Base-by-base conservation (phyloP, 2,329 filamentous ascomycete genomes). In the Aspergillus texensis region DNA sequence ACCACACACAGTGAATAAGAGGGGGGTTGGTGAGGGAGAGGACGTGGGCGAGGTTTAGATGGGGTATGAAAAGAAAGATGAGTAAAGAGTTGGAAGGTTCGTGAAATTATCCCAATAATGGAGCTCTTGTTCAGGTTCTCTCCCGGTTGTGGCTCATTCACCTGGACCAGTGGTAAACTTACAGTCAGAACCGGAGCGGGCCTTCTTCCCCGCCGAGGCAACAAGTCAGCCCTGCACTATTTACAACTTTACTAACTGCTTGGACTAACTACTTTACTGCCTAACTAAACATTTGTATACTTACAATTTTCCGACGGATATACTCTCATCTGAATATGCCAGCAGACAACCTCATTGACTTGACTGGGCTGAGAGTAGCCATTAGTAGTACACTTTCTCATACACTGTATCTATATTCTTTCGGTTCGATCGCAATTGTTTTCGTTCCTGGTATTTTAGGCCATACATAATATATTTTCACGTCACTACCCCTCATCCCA, bases 151-250 rank as follows among this genome's bases (percentile, higher is more conserved):
- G 61, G 66, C 58, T 64, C 62, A 55, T 60, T 54, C 55, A 55
- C 52, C 52, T 39, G 11, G 30, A 34, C 52, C 32, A 41, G 52
- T 55, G n/a, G 52, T 57, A 55, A 41, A 56, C 36, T 55, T 57
- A 36, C 30, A 50, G 57, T 50, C 45, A 46, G 36, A 57, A 54
- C 67, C 66, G 66, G 69, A 69, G 67, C 67, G 65, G 65, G 65
- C 67, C 65, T 68, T 69, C 61, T 70, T 66, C 68, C 69, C 67
- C 60, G 62, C 66, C 65, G 63, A 65, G 28, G 62, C 53, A 64
- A 59, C 41, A 55, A 58, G 56, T 54, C 48, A 57, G 61, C 46
- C 60, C 55, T 58, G 54, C 48, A 24, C 28, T 34, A 34, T 36
- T 54, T 30, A 28, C 21, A 54, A 54, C 24, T 55, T 46, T 14